Evolutionary conservation across 345 rosid species (phyloP).

Genomic region (Laguncularia racemosa): DNA sequence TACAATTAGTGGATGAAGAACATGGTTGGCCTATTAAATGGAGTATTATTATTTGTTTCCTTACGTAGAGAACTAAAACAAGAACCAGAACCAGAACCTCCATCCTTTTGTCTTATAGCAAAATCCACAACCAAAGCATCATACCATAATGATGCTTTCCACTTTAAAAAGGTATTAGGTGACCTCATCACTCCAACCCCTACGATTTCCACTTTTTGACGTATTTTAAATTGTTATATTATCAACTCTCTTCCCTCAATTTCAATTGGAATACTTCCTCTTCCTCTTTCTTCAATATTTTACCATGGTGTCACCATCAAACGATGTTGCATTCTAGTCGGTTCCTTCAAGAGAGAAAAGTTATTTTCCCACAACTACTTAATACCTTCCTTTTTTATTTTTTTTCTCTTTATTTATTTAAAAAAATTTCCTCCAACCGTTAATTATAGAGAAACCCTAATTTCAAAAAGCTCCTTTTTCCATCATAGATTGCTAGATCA

Average conservation of each 20-base stretch:
- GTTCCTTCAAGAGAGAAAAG: slow-evolving; percentile 32
- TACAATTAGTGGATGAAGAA: too few relatives aligned
- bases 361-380: slow-evolving; percentile 7
- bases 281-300: background rate
- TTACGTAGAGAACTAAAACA: too few relatives aligned
- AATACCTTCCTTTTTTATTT: slow-evolving; percentile 5
- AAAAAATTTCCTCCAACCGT: slow-evolving; percentile 10
- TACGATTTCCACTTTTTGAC: too few relatives aligned
- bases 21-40: too few relatives aligned
- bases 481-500: slow-evolving; percentile 4
- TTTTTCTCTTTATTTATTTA: slow-evolving; percentile 14
- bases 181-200: slow-evolving; percentile 21
- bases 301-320: slow-evolving; percentile 4
- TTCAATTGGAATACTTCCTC: slow-evolving; percentile 2
- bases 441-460: slow-evolving; percentile 33
- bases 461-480: slow-evolving; percentile 9
- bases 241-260: too few relatives aligned
- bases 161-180: slow-evolving; percentile 21
- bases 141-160: slow-evolving; percentile 31
- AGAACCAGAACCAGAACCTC: slow-evolving; percentile 2
- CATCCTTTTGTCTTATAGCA: slow-evolving; percentile 26
- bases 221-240: too few relatives aligned
- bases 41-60: too few relatives aligned
- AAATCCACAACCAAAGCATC: slow-evolving; percentile 25
- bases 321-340: slow-evolving; percentile 31